Base-by-base conservation (phyloP, 2,329 filamentous ascomycete genomes). In the Blastomyces percursus region DNA sequence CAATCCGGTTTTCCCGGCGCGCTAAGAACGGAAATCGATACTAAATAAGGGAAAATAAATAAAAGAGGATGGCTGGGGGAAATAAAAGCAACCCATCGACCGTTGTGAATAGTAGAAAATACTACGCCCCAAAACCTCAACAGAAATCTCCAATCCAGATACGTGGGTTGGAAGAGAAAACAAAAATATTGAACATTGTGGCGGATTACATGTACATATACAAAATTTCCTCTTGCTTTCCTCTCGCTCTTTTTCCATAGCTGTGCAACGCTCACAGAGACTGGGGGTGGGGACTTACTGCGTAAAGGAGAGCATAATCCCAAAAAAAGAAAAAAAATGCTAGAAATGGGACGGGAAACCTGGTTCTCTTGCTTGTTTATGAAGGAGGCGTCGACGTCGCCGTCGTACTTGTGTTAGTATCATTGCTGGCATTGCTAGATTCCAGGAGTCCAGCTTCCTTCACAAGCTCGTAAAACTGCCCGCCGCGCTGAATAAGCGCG, bases 401-500 rank as follows among this genome's bases (percentile, higher is more conserved):
- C 58, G 30, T 24, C 42, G 42, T 60, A 44, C 14, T 35, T 1
- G 21, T 35, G 42, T 30, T 48, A 48, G 44, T 35, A 52, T 60
- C 46, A 52, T 52, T 51, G 32, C 46, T 42, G 30, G 21, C 19
- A 6, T 21, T 24, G 51, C 80, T 78, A 60, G 70, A 71, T 54
- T 82, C 79, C 62, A 87, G 76, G 64, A 99, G 79, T 50, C 92
- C 92, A 3, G 93, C 90, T 78, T 99, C 92, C 77, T 87, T 92
- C 65, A 96, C 94, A 57, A 99, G 80, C 63, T 92, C 87, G 76
- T 94, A 90, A 75, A 99, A 99, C 60, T 90, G 76, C 1, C 93
- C 90, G 72, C 85, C 85, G 71, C 82, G 82, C 75, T 85, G 85
- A 66, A 96, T 84, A 63, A 99, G 80, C 66, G 87, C 86, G 48